Percentiles rank a stretch among this genome's conserved stretches.
phyloP scores from a whole-genome alignment of 306 rosid genomes.

The Nissolia schottii region DNA sequence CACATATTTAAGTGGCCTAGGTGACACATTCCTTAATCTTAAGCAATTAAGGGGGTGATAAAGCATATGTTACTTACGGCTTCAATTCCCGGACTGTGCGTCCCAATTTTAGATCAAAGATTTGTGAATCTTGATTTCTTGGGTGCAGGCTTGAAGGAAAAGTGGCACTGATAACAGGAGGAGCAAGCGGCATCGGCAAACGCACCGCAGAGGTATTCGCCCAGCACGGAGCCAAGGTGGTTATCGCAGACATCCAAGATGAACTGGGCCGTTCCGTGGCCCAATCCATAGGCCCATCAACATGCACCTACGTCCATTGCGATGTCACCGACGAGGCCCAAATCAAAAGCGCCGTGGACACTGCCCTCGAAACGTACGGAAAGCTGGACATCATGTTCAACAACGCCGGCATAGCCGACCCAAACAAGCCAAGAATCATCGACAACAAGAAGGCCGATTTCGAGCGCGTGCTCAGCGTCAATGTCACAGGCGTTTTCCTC shows the following conservation, averaged over 20 bases:
- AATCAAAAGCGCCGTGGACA: conserved; percentile 41
- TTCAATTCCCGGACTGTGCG: no score
- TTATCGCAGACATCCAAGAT: conserved; percentile 76
- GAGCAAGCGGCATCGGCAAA: conserved; percentile 83
- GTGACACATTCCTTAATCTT: no score
- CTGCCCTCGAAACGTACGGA: conserved; percentile 34
- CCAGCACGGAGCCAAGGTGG: conserved; percentile 59
- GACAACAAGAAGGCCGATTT: conserved; percentile 60
- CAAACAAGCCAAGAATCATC: conserved; percentile 41
- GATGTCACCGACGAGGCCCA: conserved; percentile 73
- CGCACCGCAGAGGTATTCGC: conserved; percentile 56
- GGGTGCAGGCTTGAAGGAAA: conserved; percentile 63
- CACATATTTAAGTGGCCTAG: no score
- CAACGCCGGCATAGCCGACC: conserved; percentile 62
- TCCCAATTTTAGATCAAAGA: no score
- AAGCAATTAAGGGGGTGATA: no score
- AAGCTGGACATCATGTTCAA: conserved; percentile 84
- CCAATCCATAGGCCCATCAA: conserved; percentile 38
- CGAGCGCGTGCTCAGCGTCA: conserved; percentile 59
- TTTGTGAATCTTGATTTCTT: not conserved
- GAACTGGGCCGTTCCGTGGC: conserved; percentile 41
- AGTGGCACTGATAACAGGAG: conserved; percentile 82
- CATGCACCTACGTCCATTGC: conserved; percentile 47
- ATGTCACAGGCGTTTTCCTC: conserved; percentile 61
- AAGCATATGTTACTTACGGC: no score